A percentile compares a stretch with the other conserved stretches of the same genome.
phyloP scores from a whole-genome alignment of 2,329 filamentous ascomycete species.

The Fusarium sp. region DNA sequence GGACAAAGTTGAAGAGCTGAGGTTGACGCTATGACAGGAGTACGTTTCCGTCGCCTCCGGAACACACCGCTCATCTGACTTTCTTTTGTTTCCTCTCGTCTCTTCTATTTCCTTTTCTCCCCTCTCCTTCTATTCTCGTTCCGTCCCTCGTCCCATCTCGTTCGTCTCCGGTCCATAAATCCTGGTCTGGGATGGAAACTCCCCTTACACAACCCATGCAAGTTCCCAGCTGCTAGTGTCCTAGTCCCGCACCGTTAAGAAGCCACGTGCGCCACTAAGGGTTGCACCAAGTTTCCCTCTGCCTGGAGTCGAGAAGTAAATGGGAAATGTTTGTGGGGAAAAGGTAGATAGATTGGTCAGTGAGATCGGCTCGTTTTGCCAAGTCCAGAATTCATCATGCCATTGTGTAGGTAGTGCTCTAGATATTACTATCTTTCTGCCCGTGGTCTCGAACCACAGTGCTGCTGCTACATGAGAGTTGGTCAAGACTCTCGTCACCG shows the following conservation, averaged over 20 bases:
- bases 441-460: conserved; percentile 19
- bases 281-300: conserved; percentile 22
- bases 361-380: conserved; percentile 38
- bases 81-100: conserved; percentile 22
- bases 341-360: conserved; percentile 25
- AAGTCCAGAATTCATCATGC: conserved; percentile 25
- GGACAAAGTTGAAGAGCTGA: conserved; percentile 12
- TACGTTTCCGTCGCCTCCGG: conserved; percentile 17
- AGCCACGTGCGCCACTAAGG: conserved; percentile 45
- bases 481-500: conserved; percentile 22
- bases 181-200: conserved; percentile 7
- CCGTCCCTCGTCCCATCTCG: conserved; percentile 9
- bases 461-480: conserved; percentile 19
- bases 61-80: conserved; percentile 32
- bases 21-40: conserved; percentile 25
- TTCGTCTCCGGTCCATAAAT: conserved; percentile 5
- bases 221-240: conserved; percentile 27
- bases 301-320: conserved; percentile 15
- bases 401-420: conserved; percentile 12
- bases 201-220: conserved; percentile 34
- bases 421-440: not conserved
- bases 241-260: conserved; percentile 45
- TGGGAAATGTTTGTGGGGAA: conserved; percentile 37
- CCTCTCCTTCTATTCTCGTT: conserved; percentile 1
- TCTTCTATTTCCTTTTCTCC: conserved; percentile 8